Evolutionary conservation across 169 alveolate genomes (phyloP), one percentile per base, ranked within the genome.

Genomic region (Toxoplasma gondii): DNA sequence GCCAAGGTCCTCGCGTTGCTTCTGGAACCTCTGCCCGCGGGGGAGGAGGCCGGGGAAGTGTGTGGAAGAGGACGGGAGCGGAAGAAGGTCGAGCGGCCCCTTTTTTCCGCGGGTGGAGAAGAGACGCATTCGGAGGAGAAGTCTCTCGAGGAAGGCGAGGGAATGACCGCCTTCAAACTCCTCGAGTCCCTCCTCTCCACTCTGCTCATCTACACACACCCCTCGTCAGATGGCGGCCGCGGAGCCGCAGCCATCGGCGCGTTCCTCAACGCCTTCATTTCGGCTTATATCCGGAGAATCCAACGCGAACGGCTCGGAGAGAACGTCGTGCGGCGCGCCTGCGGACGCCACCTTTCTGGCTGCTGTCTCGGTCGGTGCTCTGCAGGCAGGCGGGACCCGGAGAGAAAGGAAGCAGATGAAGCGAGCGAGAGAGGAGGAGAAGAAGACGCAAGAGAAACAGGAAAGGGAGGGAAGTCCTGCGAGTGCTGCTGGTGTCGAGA

Each of bases 281-380:
- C 94, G 36, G 80, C 86, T 7, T 91, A 91, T 70, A 17, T 53
- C 19, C 88, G 82, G 34, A n/a, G 94, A 38, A 91, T 91, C 36
- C 81, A 49, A 36, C 94, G 94, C 45, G 94, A 91, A 58, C 53
- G 94, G 39, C 86, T 78, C 67, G 94, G 94, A 27, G 53, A n/a
- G 1, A 88, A 22, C 44, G 24, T 70, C 81, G 53, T 43, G n/a
- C 10, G 70, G 4, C 41, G 19, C 12, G 70, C 31, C 49, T 91
- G 91, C 38, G 94, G 80, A 74, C 96, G 98, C 98, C 96, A 97
- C 16, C 96, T 96, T 53, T 95, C 95, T 82, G 96, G 97, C 39
- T 93, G 97, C 67, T 98, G 98, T 54, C 95, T 95, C 81, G 96
- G 88, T 96, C 96, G 98, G 80, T 16, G 78, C 78, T 16, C 38